A percentile compares a stretch with the other conserved stretches of the same genome.
Conservation (phyloP, 2,329 filamentous ascomycete species). For the Aspergillus fijiensis region DNA sequence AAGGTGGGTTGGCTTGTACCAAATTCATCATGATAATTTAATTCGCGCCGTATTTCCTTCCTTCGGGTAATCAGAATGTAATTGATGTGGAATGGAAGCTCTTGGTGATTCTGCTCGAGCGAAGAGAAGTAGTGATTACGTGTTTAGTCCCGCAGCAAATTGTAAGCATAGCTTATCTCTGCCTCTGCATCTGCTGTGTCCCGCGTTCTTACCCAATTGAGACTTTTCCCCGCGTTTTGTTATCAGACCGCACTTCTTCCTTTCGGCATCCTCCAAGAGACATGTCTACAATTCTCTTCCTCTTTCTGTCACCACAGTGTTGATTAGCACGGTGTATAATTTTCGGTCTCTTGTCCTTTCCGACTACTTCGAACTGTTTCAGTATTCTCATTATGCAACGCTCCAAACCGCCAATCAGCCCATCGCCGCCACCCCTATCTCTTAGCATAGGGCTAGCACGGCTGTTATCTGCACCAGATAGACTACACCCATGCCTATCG, state of each 20-base stretch:
- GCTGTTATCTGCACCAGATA: conserved; percentile 4
- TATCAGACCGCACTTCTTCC: neutral
- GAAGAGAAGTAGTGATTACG: too few species aligned
- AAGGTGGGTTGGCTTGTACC: too few species aligned
- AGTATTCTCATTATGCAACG: neutral
- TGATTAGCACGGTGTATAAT: too few species aligned
- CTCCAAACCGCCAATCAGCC: neutral
- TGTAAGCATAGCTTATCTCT: too few species aligned
- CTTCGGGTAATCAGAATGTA: too few species aligned
- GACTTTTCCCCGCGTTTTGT: neutral
- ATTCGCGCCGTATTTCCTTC: too few species aligned
- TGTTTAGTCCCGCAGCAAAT: too few species aligned
- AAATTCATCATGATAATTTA: too few species aligned
- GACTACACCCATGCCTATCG: neutral
- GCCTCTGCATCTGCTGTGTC: neutral
- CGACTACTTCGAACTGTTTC: neutral
- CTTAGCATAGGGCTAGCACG: neutral
- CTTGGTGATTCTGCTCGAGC: too few species aligned
- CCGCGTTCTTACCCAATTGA: neutral
- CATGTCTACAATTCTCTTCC: neutral
- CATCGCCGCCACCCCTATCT: neutral
- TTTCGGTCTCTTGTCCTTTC: too few species aligned
- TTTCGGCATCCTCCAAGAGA: neutral
- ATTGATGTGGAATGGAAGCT: too few species aligned
- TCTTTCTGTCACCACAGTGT: neutral